Base-by-base conservation (phyloP, 441 rosid genomes). In the Brassica balearica region DNA sequence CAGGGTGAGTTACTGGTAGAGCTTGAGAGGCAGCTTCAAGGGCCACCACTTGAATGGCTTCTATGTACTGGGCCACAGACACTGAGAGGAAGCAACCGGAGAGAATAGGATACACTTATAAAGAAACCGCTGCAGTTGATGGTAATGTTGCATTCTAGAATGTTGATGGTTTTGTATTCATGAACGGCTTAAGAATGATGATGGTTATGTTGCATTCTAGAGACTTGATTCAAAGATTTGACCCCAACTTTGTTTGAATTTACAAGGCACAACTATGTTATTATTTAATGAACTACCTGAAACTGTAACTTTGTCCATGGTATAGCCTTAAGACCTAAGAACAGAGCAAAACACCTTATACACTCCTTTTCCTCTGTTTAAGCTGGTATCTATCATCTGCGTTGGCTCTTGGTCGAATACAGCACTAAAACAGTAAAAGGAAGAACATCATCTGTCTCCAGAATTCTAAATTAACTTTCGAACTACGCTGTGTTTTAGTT, bases 391-490 rank as follows among this genome's bases (percentile, higher is more conserved):
- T 32, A 46, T 46, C 55, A 12, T 46, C 34, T 56, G 19, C 5
- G 65, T 32, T 32, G 48, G 73, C 64, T 69, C 29, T 63, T 23
- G 71, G 65, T 15, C 12, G 59, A 55, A 36, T 11, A 58, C 7
- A 29, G 20, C 56, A 43, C 17, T 55, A 27, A 48, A 29, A 14
- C 46, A 59, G n/a, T 55, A 41, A 48, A 29, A 14, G 38, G 64
- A 55, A 29, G 72, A 74, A 38, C 56, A 73, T 70, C 71, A 88
- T 81, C 85, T 65, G 22, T 80, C 80, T 84, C 87, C 84, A 78
- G 76, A 23, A 73, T 74, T 68, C 64, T 74, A 81, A 74, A 81
- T 70, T 59, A 71, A 27, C 76, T 59, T 10, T 43, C 73, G 59
- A 77, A 48, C 75, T 27, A 8, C 69, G 51, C 46, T 34, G 77